Percentiles rank a stretch among this genome's conserved stretches.
These are phyloP conservation scores for Starmera amethionina DNA, from an alignment of 805 yeast genomes.

Conservation along the genomic window DNA sequence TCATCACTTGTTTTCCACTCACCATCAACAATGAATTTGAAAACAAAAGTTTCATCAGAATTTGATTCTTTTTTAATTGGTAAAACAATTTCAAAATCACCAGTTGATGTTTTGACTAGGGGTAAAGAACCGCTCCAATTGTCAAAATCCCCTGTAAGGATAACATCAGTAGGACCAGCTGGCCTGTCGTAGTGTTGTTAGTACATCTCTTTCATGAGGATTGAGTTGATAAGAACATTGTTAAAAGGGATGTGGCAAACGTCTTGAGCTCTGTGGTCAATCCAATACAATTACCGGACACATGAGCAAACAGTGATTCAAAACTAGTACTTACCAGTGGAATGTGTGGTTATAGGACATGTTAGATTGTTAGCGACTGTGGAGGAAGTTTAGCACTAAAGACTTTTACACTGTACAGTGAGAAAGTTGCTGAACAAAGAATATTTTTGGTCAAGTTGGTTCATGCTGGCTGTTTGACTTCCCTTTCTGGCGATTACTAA, in stretches of 20 bases:
- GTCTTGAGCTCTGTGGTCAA: too few species aligned
- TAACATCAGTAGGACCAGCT: constrained; percentile 44
- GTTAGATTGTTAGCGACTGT: background rate
- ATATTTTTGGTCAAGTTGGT: background rate
- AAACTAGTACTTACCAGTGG: constrained; percentile 6
- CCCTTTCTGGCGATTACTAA: too few species aligned
- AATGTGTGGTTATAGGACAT: constrained; percentile 8
- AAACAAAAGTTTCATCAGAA: constrained; percentile 28
- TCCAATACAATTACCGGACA: too few species aligned
- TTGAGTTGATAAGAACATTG: too few species aligned
- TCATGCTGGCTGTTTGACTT: too few species aligned
- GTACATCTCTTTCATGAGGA: background rate
- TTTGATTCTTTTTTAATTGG: constrained; percentile 35
- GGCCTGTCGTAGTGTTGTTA: constrained; percentile 22
- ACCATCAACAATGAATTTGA: constrained; percentile 62
- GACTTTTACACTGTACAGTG: too few species aligned
- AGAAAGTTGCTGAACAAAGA: background rate
- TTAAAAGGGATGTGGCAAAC: background rate
- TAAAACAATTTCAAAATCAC: constrained; percentile 48
- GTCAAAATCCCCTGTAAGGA: constrained; percentile 64
- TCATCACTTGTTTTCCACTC: constrained; percentile 40
- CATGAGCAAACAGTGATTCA: too few species aligned
- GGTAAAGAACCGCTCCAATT: constrained; percentile 55
- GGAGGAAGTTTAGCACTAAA: too few species aligned
- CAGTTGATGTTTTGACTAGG: constrained; percentile 49